Conservation (phyloP, 768 basidiomycete species). For the Exidia glandulosa region DNA sequence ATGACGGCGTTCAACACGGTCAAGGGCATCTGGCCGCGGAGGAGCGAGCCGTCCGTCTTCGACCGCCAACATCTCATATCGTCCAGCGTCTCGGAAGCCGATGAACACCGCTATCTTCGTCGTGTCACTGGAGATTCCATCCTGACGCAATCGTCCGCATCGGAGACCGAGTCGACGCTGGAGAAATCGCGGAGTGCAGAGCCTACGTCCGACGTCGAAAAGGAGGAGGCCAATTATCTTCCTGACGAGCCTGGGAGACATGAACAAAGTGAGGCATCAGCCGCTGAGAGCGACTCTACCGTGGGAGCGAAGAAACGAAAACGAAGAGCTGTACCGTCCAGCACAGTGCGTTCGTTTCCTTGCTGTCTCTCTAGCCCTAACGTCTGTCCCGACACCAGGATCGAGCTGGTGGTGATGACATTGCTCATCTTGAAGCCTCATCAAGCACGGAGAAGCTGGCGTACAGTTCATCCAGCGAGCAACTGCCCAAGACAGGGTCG, state of each 20-base stretch:
- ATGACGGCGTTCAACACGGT: constrained; percentile 6
- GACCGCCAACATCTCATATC: constrained; percentile 48
- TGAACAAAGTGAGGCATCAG: neutral
- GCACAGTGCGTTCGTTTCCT: no score
- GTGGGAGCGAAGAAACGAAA: constrained; percentile 40
- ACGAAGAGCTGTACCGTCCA: no score
- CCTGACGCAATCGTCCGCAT: constrained; percentile 24
- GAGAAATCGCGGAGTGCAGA: constrained; percentile 46
- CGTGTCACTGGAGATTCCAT: constrained; percentile 45
- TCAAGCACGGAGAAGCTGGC: neutral
- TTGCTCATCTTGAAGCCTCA: no score
- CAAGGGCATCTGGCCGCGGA: constrained; percentile 53
- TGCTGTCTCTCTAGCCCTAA: no score
- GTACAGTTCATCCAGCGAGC: neutral
- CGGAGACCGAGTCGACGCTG: constrained; percentile 44
- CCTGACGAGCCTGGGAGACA: neutral
- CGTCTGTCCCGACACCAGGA: no score
- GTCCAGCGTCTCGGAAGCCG: constrained; percentile 61
- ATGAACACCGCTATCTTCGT: constrained; percentile 40
- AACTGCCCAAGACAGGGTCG: neutral
- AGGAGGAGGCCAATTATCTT: constrained; percentile 9
- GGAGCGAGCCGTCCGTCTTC: constrained; percentile 44
- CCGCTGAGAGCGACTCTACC: constrained; percentile 46
- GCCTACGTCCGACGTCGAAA: constrained; percentile 18
- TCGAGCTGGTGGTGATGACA: no score